Base-by-base conservation (phyloP, 108 stramenopile genomes). In the Bacterosira constricta region DNA sequence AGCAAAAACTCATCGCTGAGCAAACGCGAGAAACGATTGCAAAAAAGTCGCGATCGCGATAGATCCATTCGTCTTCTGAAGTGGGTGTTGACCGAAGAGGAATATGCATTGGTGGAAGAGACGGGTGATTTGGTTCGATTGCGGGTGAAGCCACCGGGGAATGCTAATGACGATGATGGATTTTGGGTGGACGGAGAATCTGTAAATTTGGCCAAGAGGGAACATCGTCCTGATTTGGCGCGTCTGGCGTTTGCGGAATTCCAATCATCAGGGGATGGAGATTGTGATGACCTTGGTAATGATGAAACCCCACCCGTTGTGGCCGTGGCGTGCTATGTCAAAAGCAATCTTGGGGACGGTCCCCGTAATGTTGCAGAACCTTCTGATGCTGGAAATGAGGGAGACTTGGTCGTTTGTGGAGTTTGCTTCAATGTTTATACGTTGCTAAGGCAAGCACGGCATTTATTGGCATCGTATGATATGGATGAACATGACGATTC, bases 191-290 rank as follows among this genome's bases (percentile, higher is more conserved):
- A 78, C 52, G 47, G 34, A 3, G 69, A 65, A 17, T 44, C 44
- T 17, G 30, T 78, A 4, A 55, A 32, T 34, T 78, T 70, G 53
- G 68, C 63, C 13, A 80, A 65, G 60, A 74, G 37, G 58, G 79
- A 80, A 35, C 73, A 80, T 75, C 66, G 79, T 42, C 79, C 79
- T 17, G 72, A 74, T 17, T 69, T 75, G 50, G 66, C 73, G 31
- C 69, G 68, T 8, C 70, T 78, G 77, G 69, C 69, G 6, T 70
- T 70, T 78, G 77, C 77, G 25, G 77, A 78, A 18, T 78, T 65
- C 51, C 66, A 52, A 68, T 52, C 62, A 17, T 70, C 63, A 10
- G 12, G 36, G 34, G 49, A 39, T 32, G 51, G 31, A 18, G 66
- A 39, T 29, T 34, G 52, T 27, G 64, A 37, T 15, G 26, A 32